phyloP scores from a whole-genome alignment of 345 rosid species.

The Sonneratia caseolaris region DNA sequence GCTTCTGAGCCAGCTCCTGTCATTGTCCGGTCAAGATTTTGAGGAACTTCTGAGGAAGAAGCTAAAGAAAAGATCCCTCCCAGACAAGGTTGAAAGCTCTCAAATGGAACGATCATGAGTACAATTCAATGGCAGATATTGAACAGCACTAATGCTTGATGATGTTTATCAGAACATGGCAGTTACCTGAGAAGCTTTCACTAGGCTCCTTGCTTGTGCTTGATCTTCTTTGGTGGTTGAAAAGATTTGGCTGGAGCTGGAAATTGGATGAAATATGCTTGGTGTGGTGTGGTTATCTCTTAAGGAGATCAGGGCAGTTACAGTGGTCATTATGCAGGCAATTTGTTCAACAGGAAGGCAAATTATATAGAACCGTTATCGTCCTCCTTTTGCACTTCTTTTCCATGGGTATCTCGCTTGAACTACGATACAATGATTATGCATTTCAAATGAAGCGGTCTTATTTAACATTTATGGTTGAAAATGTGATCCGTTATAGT shows the following conservation, averaged over 20 bases:
- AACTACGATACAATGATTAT: not conserved
- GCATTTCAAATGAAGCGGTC: not conserved
- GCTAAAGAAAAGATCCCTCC: slow-evolving; percentile 30
- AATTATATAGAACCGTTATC: no score
- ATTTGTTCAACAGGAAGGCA: not conserved
- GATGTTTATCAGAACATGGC: not conserved
- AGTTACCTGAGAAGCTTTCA: not conserved
- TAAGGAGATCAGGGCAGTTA: not conserved
- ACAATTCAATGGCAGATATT: not conserved
- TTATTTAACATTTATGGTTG: not conserved
- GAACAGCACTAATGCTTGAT: not conserved
- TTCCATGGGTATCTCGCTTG: not conserved
- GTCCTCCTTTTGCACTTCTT: no score
- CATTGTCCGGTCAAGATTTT: slow-evolving; percentile 45
- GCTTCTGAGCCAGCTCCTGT: slow-evolving; percentile 63
- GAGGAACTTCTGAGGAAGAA: slow-evolving; percentile 56
- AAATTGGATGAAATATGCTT: not conserved
- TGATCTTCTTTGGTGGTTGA: not conserved
- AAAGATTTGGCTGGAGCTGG: not conserved
- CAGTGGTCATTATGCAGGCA: not conserved
- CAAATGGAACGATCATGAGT: not conserved
- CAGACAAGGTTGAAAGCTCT: not conserved
- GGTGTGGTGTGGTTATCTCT: not conserved
- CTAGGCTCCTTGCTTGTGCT: not conserved
- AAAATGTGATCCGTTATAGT: not conserved